Percentiles rank a stretch among this genome's conserved stretches.
Conservation (phyloP, 106 monocot genomes). For the Dioscorea zingiberensis region DNA sequence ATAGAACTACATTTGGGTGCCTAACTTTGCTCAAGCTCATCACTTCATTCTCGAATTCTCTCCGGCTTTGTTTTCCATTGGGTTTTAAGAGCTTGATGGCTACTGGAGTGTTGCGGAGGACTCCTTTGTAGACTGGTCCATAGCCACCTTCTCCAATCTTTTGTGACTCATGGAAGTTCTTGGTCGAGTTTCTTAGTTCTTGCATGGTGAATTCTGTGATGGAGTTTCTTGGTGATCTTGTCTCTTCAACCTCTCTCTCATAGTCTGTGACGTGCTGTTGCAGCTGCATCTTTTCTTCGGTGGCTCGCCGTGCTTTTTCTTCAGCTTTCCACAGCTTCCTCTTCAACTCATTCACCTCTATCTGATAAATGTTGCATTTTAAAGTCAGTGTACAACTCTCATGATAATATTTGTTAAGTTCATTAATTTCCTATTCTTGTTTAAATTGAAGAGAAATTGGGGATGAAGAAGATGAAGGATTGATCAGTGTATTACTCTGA, state of each 20-base stretch:
- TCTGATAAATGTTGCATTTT: too few species aligned
- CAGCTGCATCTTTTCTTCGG: background rate
- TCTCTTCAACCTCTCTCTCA: too few species aligned
- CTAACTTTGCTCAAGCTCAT: constrained; percentile 2
- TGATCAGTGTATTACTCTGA: background rate
- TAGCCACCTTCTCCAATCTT: constrained; percentile 33
- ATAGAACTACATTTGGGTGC: constrained; percentile 14
- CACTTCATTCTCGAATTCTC: constrained; percentile 10
- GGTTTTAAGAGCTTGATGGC: constrained; percentile 26
- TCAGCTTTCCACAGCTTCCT: background rate
- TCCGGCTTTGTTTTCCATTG: constrained; percentile 1
- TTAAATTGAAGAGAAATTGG: background rate
- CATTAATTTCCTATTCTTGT: too few species aligned
- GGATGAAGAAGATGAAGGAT: background rate
- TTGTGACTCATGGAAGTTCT: constrained; percentile 8
- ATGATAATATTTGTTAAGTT: too few species aligned
- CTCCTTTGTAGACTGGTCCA: constrained; percentile 23
- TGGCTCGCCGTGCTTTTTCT: background rate
- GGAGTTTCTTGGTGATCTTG: background rate
- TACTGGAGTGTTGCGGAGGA: constrained; percentile 1
- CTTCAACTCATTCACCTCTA: background rate
- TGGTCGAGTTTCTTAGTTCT: constrained; percentile 12
- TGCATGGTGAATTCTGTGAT: background rate
- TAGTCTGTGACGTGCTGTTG: too few species aligned
- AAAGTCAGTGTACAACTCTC: too few species aligned